Evolutionary conservation across 805 yeast species (phyloP).

Genomic region (Phaffomyces antillensis): DNA sequence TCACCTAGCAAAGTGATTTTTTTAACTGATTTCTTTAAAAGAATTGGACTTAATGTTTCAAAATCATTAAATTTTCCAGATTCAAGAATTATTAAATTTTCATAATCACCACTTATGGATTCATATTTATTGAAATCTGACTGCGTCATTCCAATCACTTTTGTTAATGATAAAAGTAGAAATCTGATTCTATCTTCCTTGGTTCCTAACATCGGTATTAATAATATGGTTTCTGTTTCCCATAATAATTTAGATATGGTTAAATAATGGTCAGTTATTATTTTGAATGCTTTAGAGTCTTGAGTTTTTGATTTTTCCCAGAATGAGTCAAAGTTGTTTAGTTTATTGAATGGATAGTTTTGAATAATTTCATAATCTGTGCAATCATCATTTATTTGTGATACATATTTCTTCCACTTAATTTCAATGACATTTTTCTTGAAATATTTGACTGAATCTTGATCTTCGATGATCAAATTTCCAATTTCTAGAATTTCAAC

Average conservation of each 20-base stretch:
- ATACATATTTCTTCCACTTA: conserved; percentile 9
- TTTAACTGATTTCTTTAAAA: conserved; percentile 11
- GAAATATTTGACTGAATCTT: conserved; percentile 30
- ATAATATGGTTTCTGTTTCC: not conserved
- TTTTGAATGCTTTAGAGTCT: not conserved
- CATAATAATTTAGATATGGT: not conserved
- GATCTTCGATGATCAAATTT: conserved; percentile 30
- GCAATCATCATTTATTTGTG: not conserved
- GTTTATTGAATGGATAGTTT: conserved; percentile 13
- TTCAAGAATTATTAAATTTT: conserved; percentile 27
- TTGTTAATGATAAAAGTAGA: conserved; percentile 14
- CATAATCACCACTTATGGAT: conserved; percentile 18
- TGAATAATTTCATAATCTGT: not conserved
- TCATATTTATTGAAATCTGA: conserved; percentile 12
- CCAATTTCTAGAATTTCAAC: conserved; percentile 24
- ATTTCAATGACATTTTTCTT: conserved; percentile 20
- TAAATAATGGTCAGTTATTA: conserved; percentile 10
- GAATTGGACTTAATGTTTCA: conserved; percentile 26
- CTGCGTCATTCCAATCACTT: conserved; percentile 25
- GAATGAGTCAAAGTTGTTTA: not conserved
- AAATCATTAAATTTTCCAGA: conserved; percentile 26
- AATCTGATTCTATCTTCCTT: not conserved
- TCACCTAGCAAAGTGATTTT: conserved; percentile 33
- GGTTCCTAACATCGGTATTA: not conserved
- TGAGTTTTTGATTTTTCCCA: not conserved